Percentiles rank a stretch among this genome's conserved stretches.
Conservation (phyloP, 179 eudicot species). For the Vitellaria paradoxa region DNA sequence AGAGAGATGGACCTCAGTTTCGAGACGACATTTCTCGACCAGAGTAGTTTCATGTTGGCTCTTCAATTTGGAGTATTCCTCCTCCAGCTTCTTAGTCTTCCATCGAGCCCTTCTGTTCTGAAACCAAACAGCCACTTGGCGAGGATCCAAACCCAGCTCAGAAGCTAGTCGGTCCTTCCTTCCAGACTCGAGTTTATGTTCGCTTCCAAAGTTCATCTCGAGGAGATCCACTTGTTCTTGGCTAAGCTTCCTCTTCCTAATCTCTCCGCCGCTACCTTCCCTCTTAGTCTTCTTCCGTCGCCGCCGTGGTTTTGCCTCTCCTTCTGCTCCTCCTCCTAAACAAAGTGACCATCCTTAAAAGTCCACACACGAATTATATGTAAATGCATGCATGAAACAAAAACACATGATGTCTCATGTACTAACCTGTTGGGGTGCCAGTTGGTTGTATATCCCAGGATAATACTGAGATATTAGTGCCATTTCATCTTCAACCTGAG, state of each 20-base stretch:
- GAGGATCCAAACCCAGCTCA: slow-evolving; percentile 82
- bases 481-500: slow-evolving; percentile 40
- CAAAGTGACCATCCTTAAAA: neutral
- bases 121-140: slow-evolving; percentile 99
- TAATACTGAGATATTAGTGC: slow-evolving; percentile 47
- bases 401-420: neutral
- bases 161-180: slow-evolving; percentile 71
- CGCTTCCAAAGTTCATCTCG: slow-evolving; percentile 63
- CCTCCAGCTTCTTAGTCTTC: slow-evolving; percentile 88
- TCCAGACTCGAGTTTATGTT: slow-evolving; percentile 85
- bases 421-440: slow-evolving; percentile 50
- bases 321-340: neutral
- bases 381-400: neutral
- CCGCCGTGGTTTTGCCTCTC: slow-evolving; percentile 46
- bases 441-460: slow-evolving; percentile 44
- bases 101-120: slow-evolving; percentile 93
- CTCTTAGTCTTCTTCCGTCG: slow-evolving; percentile 63
- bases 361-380: neutral
- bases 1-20: slow-evolving; percentile 56
- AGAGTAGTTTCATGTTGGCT: slow-evolving; percentile 45
- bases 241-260: slow-evolving; percentile 84
- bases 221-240: slow-evolving; percentile 65
- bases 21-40: slow-evolving; percentile 68
- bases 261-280: slow-evolving; percentile 20
- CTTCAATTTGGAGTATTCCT: slow-evolving; percentile 61